These are phyloP conservation scores for Pseudogymnoascus sp. DNA, from an alignment of 2,329 filamentous ascomycete species.

Conservation along the genomic window DNA sequence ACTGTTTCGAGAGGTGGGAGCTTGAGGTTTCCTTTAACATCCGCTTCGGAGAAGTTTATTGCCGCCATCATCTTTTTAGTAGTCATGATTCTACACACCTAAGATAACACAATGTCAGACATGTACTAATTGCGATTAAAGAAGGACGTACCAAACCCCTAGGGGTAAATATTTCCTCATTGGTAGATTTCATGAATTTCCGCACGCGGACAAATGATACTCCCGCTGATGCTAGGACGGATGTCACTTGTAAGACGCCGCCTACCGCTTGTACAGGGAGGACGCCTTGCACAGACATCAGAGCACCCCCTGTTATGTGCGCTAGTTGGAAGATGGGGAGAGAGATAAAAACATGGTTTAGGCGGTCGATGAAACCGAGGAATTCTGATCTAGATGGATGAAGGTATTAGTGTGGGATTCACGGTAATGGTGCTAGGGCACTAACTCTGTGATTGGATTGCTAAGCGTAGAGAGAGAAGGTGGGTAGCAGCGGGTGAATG, in stretches of 20 bases:
- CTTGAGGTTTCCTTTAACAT: slow-evolving; percentile 16
- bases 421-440: neutral
- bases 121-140: neutral
- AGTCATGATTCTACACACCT: slow-evolving; percentile 13
- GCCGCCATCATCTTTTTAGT: slow-evolving; percentile 21
- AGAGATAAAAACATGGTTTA: slow-evolving; percentile 26
- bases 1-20: slow-evolving; percentile 16
- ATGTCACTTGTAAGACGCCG: slow-evolving; percentile 19
- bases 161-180: slow-evolving; percentile 15
- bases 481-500: slow-evolving; percentile 17
- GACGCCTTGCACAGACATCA: slow-evolving; percentile 19
- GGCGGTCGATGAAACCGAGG: slow-evolving; percentile 25
- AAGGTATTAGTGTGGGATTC: neutral
- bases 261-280: slow-evolving; percentile 20
- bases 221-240: slow-evolving; percentile 17
- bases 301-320: slow-evolving; percentile 19
- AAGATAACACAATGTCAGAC: neutral
- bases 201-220: slow-evolving; percentile 17
- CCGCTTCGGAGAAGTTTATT: slow-evolving; percentile 13
- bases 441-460: slow-evolving; percentile 12
- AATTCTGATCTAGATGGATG: slow-evolving; percentile 17
- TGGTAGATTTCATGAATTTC: slow-evolving; percentile 16
- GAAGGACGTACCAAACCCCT: slow-evolving; percentile 11
- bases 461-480: slow-evolving; percentile 11
- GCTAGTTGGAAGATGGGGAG: slow-evolving; percentile 23